Evolutionary conservation across 495 filamentous ascomycete species (phyloP).

Genomic region (Trichocladium uniseriatum): DNA sequence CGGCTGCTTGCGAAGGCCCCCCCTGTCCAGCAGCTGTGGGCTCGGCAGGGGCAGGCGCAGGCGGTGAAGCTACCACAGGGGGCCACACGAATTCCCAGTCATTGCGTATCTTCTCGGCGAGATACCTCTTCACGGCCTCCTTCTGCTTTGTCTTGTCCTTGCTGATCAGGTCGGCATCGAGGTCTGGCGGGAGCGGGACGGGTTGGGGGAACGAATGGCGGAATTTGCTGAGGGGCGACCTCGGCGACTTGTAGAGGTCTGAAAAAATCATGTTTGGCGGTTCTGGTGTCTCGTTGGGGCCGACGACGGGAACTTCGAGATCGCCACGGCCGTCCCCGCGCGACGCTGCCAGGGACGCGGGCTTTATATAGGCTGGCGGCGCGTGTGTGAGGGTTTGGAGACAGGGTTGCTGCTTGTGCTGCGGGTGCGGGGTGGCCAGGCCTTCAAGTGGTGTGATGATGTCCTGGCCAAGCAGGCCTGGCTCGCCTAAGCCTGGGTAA

Average conservation of each 20-base stretch:
- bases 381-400: slow-evolving; percentile 9
- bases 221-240: slow-evolving; percentile 33
- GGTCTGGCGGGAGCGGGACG: slow-evolving; percentile 21
- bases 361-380: slow-evolving; percentile 20
- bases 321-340: slow-evolving; percentile 19
- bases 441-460: slow-evolving; percentile 26
- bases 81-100: slow-evolving; percentile 50
- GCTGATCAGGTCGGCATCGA: slow-evolving; percentile 46
- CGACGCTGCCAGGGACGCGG: slow-evolving; percentile 7
- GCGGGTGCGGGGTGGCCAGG: slow-evolving; percentile 22
- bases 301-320: not conserved
- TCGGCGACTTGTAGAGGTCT: slow-evolving; percentile 30
- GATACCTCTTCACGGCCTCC: slow-evolving; percentile 42
- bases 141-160: slow-evolving; percentile 47
- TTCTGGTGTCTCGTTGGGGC: slow-evolving; percentile 1
- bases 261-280: slow-evolving; percentile 29
- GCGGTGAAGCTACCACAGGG: slow-evolving; percentile 8
- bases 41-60: not conserved
- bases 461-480: slow-evolving; percentile 14
- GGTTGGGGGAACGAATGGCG: slow-evolving; percentile 27
- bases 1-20: not conserved
- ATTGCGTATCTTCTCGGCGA: slow-evolving; percentile 46
- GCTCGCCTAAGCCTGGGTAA: slow-evolving; percentile 7
- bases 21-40: not conserved
- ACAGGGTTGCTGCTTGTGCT: slow-evolving; percentile 1